Percentiles rank a stretch among this genome's conserved stretches.
These are phyloP conservation scores for Kwoniella sp. DNA, from an alignment of 768 basidiomycete genomes.

Conservation along the genomic window DNA sequence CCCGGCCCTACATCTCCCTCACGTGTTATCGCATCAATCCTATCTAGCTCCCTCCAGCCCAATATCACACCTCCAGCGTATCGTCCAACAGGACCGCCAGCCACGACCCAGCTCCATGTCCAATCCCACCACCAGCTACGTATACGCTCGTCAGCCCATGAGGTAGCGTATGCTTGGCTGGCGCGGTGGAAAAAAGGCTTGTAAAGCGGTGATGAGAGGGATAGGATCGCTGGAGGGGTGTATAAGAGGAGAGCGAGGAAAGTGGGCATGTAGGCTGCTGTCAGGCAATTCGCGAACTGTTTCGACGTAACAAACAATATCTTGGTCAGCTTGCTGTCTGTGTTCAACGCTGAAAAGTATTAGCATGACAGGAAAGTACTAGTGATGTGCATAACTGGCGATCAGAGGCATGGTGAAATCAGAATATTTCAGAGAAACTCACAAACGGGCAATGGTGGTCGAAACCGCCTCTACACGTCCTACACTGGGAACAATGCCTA, in stretches of 20 bases:
- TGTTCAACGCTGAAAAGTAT: background rate
- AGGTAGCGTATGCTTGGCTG: slow-evolving; percentile 18
- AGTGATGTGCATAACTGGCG: no score
- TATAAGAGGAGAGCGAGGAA: slow-evolving; percentile 50
- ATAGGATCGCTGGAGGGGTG: slow-evolving; percentile 42
- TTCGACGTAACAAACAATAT: background rate
- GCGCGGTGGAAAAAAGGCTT: slow-evolving; percentile 24
- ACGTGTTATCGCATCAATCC: slow-evolving; percentile 6
- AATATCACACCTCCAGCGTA: slow-evolving; percentile 36
- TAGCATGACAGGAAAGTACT: no score
- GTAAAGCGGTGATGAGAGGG: slow-evolving; percentile 35
- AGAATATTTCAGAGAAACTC: slow-evolving; percentile 5
- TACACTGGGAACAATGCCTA: slow-evolving; percentile 55
- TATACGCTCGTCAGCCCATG: slow-evolving; percentile 16
- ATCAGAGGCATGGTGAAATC: no score
- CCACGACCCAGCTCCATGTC: slow-evolving; percentile 37
- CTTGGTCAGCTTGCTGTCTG: background rate
- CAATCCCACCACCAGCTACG: slow-evolving; percentile 39
- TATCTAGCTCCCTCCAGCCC: slow-evolving; percentile 43
- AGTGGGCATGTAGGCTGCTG: slow-evolving; percentile 40
- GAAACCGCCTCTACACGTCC: slow-evolving; percentile 52
- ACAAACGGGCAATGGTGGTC: slow-evolving; percentile 57
- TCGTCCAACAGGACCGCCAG: slow-evolving; percentile 45
- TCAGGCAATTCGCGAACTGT: slow-evolving; percentile 54
- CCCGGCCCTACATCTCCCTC: slow-evolving; percentile 16